phyloP scores from a whole-genome alignment of 495 filamentous ascomycete genomes.

The Emericellopsis terricola region DNA sequence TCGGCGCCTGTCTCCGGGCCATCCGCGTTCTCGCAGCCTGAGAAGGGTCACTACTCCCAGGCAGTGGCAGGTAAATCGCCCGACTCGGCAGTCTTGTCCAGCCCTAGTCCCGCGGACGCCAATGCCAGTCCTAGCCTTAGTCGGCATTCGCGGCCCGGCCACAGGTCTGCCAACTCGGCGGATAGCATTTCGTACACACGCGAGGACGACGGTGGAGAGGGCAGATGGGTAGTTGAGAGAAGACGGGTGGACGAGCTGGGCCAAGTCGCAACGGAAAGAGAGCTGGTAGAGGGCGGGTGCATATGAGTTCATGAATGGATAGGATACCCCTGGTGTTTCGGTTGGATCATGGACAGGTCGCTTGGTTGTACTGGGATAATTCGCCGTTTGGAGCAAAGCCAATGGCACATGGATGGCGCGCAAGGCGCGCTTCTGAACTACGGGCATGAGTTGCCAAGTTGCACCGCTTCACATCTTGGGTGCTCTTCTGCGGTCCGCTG shows the following conservation, averaged over 20 bases:
- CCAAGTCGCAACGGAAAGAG: conserved; percentile 25
- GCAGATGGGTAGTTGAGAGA: conserved; percentile 38
- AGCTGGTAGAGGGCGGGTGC: conserved; percentile 14
- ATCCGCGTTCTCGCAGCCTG: background rate
- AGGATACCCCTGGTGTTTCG: too few relatives aligned
- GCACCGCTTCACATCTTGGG: too few relatives aligned
- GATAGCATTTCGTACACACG: conserved; percentile 40
- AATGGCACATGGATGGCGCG: too few relatives aligned
- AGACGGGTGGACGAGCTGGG: conserved; percentile 32
- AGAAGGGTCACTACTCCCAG: background rate
- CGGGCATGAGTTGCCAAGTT: too few relatives aligned
- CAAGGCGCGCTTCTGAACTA: too few relatives aligned
- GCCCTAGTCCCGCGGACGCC: conserved; percentile 1
- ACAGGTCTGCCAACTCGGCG: conserved; percentile 27
- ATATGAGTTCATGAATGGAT: too few relatives aligned
- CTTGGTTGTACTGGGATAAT: too few relatives aligned
- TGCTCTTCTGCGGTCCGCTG: too few relatives aligned
- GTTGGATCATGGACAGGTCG: too few relatives aligned
- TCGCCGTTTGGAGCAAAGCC: too few relatives aligned
- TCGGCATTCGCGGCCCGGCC: conserved; percentile 14
- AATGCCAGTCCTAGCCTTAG: too few relatives aligned
- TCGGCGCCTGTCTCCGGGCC: background rate
- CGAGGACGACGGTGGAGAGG: conserved; percentile 28
- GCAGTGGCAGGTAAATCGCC: background rate
- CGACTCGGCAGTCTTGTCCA: background rate